Percentiles rank a stretch among this genome's conserved stretches.
Conservation (phyloP, 768 basidiomycete species). For the Daedalea quercina region DNA sequence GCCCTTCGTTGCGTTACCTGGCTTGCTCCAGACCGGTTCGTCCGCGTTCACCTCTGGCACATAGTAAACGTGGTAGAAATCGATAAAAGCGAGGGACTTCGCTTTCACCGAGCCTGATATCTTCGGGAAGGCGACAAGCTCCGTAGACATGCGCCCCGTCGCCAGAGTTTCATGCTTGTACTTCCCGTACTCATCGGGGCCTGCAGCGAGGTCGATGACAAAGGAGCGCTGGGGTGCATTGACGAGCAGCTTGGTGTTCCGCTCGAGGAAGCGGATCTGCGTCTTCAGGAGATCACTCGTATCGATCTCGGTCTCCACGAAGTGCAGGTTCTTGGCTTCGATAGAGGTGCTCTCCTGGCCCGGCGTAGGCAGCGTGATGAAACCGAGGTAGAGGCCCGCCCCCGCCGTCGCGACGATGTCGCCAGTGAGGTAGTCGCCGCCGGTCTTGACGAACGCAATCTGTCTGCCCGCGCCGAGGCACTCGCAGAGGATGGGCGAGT, state of each 20-base stretch:
- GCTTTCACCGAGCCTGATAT: conserved; percentile 3
- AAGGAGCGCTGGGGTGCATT: conserved; percentile 48
- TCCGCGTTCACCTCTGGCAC: conserved; percentile 35
- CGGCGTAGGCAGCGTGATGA: conserved; percentile 42
- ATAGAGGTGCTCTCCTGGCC: conserved; percentile 24
- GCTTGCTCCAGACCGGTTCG: conserved; percentile 59
- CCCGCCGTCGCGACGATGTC: conserved; percentile 57
- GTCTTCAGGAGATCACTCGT: conserved; percentile 32
- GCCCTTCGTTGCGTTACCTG: conserved; percentile 56
- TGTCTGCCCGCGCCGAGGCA: conserved; percentile 34
- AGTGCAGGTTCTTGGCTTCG: conserved; percentile 39
- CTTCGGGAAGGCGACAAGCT: conserved; percentile 41
- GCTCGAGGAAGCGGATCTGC: conserved; percentile 50
- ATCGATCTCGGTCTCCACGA: conserved; percentile 46
- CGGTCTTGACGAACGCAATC: conserved; percentile 60
- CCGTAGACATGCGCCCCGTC: conserved; percentile 49
- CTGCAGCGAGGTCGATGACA: conserved; percentile 41
- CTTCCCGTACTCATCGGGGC: conserved; percentile 39
- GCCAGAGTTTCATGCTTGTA: conserved; percentile 44
- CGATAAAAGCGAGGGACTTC: conserved; percentile 50
- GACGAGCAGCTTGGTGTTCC: conserved; percentile 47
- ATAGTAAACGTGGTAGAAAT: conserved; percentile 63
- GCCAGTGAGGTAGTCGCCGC: conserved; percentile 54
- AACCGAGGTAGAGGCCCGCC: conserved; percentile 58
- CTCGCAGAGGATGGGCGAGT: conserved; percentile 49